These are phyloP conservation scores for Colletotrichum lentis DNA, from an alignment of 2,329 filamentous ascomycete genomes.

Conservation along the genomic window DNA sequence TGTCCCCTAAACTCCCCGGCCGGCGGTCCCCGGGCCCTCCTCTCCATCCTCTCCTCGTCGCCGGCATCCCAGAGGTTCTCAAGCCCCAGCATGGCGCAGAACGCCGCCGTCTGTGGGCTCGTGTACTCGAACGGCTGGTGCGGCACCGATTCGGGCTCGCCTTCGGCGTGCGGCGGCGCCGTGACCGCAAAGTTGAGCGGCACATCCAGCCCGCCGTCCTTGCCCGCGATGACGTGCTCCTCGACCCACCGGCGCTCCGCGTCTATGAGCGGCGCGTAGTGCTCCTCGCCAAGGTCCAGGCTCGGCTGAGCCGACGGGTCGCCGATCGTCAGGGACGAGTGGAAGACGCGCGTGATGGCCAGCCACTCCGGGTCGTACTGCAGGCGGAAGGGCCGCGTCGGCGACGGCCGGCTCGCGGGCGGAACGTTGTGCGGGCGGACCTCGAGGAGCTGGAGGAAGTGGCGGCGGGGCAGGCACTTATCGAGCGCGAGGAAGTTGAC, in stretches of 20 bases:
- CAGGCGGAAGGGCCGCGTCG: slow-evolving; percentile 63
- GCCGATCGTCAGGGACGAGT: slow-evolving; percentile 70
- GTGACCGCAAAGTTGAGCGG: slow-evolving; percentile 81
- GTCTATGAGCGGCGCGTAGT: slow-evolving; percentile 74
- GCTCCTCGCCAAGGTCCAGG: slow-evolving; percentile 70
- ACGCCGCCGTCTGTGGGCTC: slow-evolving; percentile 84
- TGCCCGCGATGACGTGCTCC: slow-evolving; percentile 76
- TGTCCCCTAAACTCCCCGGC: slow-evolving; percentile 47
- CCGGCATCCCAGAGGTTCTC: slow-evolving; percentile 77
- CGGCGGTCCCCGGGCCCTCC: slow-evolving; percentile 66
- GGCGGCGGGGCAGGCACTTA: slow-evolving; percentile 82
- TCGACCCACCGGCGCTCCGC: slow-evolving; percentile 81
- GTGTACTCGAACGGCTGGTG: slow-evolving; percentile 82
- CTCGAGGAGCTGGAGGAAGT: slow-evolving; percentile 83
- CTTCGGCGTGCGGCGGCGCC: slow-evolving; percentile 73
- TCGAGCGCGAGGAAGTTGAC: slow-evolving; percentile 90
- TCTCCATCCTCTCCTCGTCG: slow-evolving; percentile 72
- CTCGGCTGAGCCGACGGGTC: slow-evolving; percentile 62
- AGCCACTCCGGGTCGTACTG: slow-evolving; percentile 95
- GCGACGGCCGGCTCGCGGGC: slow-evolving; percentile 37
- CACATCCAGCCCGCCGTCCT: slow-evolving; percentile 68
- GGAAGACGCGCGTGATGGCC: slow-evolving; percentile 86
- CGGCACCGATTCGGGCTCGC: slow-evolving; percentile 63
- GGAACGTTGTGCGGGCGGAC: slow-evolving; percentile 54
- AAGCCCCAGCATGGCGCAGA: slow-evolving; percentile 81